phyloP scores from a whole-genome alignment of 73 alveolate genomes.

The Diophrys appendiculata region DNA sequence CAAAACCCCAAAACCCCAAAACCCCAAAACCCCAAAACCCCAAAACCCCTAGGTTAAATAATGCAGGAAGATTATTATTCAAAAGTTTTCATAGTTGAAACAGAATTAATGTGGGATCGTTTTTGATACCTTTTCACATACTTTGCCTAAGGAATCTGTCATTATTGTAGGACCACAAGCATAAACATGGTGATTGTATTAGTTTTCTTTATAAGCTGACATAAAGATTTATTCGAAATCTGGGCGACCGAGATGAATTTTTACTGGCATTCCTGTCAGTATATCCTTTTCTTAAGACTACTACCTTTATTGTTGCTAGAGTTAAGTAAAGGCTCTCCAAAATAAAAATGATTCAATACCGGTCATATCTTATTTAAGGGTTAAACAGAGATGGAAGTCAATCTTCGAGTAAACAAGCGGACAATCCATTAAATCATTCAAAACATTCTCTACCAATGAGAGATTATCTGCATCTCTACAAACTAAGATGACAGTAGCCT shows the following conservation, averaged over 20 bases:
- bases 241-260: slow-evolving; percentile 10
- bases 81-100: slow-evolving; percentile 5
- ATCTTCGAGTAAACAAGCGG: background rate
- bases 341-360: background rate
- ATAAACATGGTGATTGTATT: background rate
- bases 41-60: background rate
- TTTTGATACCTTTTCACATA: background rate
- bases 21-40: slow-evolving; percentile 9
- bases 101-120: background rate
- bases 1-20: background rate
- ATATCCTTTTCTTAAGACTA: background rate
- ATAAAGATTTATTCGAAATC: background rate
- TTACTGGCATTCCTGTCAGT: background rate
- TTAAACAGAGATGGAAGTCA: background rate
- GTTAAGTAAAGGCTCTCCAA: slow-evolving; percentile 5
- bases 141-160: background rate
- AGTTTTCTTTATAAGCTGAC: background rate
- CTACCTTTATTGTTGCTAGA: background rate
- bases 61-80: no score
- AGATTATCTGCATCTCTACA: slow-evolving; percentile 22
- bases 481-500: slow-evolving; percentile 11
- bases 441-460: slow-evolving; percentile 7
- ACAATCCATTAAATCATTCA: background rate
- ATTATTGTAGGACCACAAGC: slow-evolving; percentile 9
- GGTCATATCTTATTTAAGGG: background rate